Evolutionary conservation across 2,329 filamentous ascomycete species (phyloP).

Genomic region (Pseudogymnoascus sp.): DNA sequence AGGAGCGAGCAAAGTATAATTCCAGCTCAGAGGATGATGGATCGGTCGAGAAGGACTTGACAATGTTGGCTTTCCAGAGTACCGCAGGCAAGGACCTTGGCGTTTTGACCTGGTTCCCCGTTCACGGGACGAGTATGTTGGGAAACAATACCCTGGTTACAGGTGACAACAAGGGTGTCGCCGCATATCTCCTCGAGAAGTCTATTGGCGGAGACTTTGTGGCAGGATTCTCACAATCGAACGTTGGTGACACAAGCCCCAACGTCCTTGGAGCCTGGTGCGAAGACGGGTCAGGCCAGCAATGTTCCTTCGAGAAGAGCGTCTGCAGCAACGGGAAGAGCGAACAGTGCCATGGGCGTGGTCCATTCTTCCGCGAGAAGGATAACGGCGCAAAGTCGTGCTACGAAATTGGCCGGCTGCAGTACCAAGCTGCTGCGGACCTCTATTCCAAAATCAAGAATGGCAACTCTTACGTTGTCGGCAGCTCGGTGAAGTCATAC

Average conservation of each 20-base stretch:
- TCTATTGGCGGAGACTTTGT: constrained; percentile 63
- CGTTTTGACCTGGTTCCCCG: constrained; percentile 82
- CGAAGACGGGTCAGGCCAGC: constrained; percentile 68
- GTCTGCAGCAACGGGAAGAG: constrained; percentile 67
- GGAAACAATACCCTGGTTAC: constrained; percentile 87
- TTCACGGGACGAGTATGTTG: constrained; percentile 84
- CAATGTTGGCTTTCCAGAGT: constrained; percentile 67
- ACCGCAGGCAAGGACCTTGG: constrained; percentile 71
- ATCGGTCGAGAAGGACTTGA: constrained; percentile 66
- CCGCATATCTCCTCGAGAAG: constrained; percentile 75
- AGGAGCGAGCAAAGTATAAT: constrained; percentile 64
- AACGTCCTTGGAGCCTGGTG: constrained; percentile 85
- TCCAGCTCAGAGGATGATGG: constrained; percentile 44
- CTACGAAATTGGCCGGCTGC: constrained; percentile 68
- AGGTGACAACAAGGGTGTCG: constrained; percentile 96
- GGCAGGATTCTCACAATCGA: constrained; percentile 86
- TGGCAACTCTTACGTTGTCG: constrained; percentile 40
- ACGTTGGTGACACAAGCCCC: constrained; percentile 82
- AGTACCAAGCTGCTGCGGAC: constrained; percentile 53
- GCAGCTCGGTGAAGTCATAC: constrained; percentile 66
- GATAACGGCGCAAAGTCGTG: constrained; percentile 68
- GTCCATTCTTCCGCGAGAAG: constrained; percentile 58
- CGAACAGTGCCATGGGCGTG: constrained; percentile 65
- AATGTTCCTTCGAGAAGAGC: constrained; percentile 72
- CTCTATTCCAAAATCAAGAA: constrained; percentile 43